Evolutionary conservation across 768 basidiomycete species (phyloP).

Genomic region (Suillus lakei): DNA sequence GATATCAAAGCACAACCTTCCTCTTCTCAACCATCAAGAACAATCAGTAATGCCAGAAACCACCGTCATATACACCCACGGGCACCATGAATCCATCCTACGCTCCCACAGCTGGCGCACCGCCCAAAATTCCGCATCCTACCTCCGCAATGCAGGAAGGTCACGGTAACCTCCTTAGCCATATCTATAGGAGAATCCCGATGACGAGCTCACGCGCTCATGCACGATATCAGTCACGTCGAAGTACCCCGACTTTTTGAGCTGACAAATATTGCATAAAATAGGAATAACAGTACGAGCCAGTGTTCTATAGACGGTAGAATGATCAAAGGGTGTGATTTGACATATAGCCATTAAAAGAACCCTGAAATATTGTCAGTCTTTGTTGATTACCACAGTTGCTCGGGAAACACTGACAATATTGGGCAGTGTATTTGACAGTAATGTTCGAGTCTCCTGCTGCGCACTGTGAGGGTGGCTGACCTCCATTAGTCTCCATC

Average conservation of each 20-base stretch:
- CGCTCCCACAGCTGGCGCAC: slow-evolving; percentile 43
- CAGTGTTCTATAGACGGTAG: too few species aligned
- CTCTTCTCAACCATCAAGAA: too few species aligned
- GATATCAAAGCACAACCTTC: not conserved
- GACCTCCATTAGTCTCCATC: slow-evolving; percentile 55
- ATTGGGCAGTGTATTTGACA: slow-evolving; percentile 57
- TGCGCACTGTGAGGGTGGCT: slow-evolving; percentile 55
- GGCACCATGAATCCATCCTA: slow-evolving; percentile 38
- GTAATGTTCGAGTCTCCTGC: slow-evolving; percentile 45
- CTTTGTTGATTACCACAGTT: not conserved
- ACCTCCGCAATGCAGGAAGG: too few species aligned
- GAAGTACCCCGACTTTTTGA: too few species aligned
- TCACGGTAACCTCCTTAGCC: too few species aligned
- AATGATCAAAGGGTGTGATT: not conserved
- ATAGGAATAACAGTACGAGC: too few species aligned
- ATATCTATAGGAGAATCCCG: too few species aligned
- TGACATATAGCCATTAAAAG: not conserved
- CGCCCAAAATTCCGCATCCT: slow-evolving; percentile 45
- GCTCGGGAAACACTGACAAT: slow-evolving; percentile 44
- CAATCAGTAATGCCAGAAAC: slow-evolving; percentile 12
- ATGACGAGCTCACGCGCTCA: too few species aligned
- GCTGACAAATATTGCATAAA: too few species aligned
- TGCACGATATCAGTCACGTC: too few species aligned
- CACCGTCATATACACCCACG: slow-evolving; percentile 23
- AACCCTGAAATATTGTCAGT: not conserved